Evolutionary conservation across 371 early-diverging fungal species (phyloP), one percentile per base, ranked within the genome.

Genomic region (Lichtheimia ramosa): DNA sequence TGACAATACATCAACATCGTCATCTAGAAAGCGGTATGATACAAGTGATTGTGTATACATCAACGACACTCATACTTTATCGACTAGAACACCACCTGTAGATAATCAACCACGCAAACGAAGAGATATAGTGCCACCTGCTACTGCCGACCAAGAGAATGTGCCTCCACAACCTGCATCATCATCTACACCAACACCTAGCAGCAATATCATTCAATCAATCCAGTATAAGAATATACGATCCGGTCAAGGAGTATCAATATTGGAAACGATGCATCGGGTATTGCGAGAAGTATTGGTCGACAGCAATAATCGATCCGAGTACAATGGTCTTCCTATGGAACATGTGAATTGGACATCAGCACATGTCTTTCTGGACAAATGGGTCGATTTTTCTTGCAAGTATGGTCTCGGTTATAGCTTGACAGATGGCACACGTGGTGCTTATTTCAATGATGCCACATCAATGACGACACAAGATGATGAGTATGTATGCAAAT

Each of bases 331-430:
- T 20, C 24, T 42, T 7, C 6, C 25, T 3, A 43, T 52, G 10
- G n/a, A 42, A n/a, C 49, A 54, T 51, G 34, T 61, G 4, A 23
- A 10, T 4, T 68, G 69, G 69, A 41, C 59, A 20, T 28, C 49
- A 0, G n/a, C 49, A 1, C 58, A 50, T 43, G 58, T 90, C 48
- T 91, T 92, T 67, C 75, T 93, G 54, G 77, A 82, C 54, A 90
- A 89, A 77, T 91, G 92, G 92, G 82, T 92, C 54, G 91, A 91
- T 62, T 85, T 89, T 59, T 82, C 85, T 15, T 75, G 79, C 56
- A 88, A 90, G 63, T 92, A 90, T 65, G 97, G 96, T 10, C 70
- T 97, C 43, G 93, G 93, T 0, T 97, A 94, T 70, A 86, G 88
- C 42, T 75, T 95, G 58, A 83, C 84, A 48, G 90, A 92, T 66